These are phyloP conservation scores for Cryptococcus amylolentus DNA, from an alignment of 1,284 basidiomycete species.

Conservation along the genomic window DNA sequence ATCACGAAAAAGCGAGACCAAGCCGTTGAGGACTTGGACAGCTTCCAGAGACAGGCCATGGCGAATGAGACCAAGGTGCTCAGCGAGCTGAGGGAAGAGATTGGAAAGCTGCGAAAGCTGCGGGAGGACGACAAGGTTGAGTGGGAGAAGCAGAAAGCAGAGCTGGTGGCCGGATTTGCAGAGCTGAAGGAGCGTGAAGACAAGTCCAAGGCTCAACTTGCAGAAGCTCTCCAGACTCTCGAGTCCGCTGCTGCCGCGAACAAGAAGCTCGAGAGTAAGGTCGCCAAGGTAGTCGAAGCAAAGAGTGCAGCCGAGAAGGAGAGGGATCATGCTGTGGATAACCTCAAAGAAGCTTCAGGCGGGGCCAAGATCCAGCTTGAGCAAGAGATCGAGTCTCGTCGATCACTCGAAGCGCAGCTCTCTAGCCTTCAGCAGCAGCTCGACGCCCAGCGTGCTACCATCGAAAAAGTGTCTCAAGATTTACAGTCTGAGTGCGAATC, in stretches of 20 bases:
- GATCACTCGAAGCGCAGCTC: slow-evolving; percentile 2
- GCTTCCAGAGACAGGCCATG: slow-evolving; percentile 28
- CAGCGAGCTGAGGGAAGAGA: slow-evolving; percentile 22
- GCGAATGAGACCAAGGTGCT: slow-evolving; percentile 25
- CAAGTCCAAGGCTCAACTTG: slow-evolving; percentile 9
- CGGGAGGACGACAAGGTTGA: slow-evolving; percentile 6
- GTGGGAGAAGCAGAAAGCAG: slow-evolving; percentile 3
- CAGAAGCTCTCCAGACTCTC: slow-evolving; percentile 4
- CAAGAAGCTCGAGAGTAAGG: slow-evolving; percentile 2
- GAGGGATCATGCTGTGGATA: slow-evolving; percentile 1
- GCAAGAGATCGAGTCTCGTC: slow-evolving; percentile 4
- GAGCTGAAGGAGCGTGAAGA: not conserved
- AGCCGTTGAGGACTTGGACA: slow-evolving; percentile 23
- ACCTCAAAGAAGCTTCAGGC: slow-evolving; percentile 3
- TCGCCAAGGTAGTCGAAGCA: slow-evolving; percentile 4
- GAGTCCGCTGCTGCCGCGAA: slow-evolving; percentile 4
- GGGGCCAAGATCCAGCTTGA: slow-evolving; percentile 10
- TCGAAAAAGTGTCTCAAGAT: not conserved
- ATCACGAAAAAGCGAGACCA: slow-evolving; percentile 11
- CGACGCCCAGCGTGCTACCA: not conserved
- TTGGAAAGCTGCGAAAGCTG: slow-evolving; percentile 17
- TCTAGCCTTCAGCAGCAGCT: not conserved
- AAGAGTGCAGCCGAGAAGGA: slow-evolving; percentile 1
- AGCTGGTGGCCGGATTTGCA: slow-evolving; percentile 2
- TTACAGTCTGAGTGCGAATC: slow-evolving; percentile 1